Evolutionary conservation across 1,284 basidiomycete species (phyloP).

Genomic region (Afroboletus lepidellus): DNA sequence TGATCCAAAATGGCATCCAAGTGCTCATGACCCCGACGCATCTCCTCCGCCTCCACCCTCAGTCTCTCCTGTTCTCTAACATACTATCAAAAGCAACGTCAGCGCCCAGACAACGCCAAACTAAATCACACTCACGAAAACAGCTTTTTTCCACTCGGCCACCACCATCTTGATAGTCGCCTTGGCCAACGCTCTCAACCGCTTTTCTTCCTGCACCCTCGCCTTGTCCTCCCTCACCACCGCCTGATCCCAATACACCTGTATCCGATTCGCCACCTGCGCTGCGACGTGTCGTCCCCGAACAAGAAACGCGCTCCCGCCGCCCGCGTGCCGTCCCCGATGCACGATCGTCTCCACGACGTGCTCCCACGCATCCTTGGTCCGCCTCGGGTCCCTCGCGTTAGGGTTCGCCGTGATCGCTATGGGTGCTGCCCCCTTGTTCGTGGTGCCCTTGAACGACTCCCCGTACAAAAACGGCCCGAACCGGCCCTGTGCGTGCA

Average conservation of each 20-base stretch:
- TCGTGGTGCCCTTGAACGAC: conserved; percentile 19
- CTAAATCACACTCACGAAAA: conserved; percentile 60
- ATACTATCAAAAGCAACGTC: conserved; percentile 18
- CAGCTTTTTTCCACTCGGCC: conserved; percentile 87
- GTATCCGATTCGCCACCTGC: conserved; percentile 68
- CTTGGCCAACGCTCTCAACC: conserved; percentile 68
- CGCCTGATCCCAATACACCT: conserved; percentile 77
- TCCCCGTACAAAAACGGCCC: conserved; percentile 28
- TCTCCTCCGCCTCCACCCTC: conserved; percentile 52
- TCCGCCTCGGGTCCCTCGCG: conserved; percentile 32
- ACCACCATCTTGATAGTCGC: conserved; percentile 69
- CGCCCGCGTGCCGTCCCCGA: conserved; percentile 32
- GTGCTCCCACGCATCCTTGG: conserved; percentile 54
- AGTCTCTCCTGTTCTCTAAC: conserved; percentile 32
- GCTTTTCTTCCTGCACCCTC: conserved; percentile 64
- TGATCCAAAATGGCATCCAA: conserved; percentile 89
- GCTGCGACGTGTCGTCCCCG: conserved; percentile 48
- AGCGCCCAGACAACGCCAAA: conserved; percentile 1
- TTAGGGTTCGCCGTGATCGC: conserved; percentile 17
- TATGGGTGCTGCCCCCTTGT: conserved; percentile 3
- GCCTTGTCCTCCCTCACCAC: conserved; percentile 65
- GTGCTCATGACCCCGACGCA: conserved; percentile 75
- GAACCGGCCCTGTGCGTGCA: conserved; percentile 42
- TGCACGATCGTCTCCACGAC: conserved; percentile 47
- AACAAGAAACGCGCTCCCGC: conserved; percentile 36